A percentile compares a stretch with the other conserved stretches of the same genome.
These are phyloP conservation scores for Fraxinus anomala DNA, from an alignment of 257 asterid species.

Conservation along the genomic window DNA sequence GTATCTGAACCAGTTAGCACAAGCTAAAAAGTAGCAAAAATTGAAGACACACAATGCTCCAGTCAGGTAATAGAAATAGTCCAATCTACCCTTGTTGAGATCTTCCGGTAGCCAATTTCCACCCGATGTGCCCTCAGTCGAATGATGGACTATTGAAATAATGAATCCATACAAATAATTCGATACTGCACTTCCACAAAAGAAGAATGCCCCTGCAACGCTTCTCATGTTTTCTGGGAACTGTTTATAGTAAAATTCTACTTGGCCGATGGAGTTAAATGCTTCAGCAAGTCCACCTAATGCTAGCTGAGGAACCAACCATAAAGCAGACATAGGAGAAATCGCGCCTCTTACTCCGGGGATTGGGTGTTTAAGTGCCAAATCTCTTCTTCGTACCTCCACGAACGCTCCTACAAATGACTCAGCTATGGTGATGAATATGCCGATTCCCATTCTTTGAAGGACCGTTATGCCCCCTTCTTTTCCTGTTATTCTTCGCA, in stretches of 20 bases:
- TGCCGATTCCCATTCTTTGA: slow-evolving; percentile 70
- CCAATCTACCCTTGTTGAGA: slow-evolving; percentile 70
- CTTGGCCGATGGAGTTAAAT: slow-evolving; percentile 59
- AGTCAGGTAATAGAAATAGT: slow-evolving; percentile 60
- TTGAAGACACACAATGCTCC: slow-evolving; percentile 49
- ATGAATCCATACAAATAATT: slow-evolving; percentile 53
- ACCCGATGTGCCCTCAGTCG: slow-evolving; percentile 34
- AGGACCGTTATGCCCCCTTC: slow-evolving; percentile 67
- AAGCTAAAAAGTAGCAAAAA: slow-evolving; percentile 48
- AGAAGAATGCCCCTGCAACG: slow-evolving; percentile 60
- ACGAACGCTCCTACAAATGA: slow-evolving; percentile 49
- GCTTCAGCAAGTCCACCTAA: slow-evolving; percentile 73
- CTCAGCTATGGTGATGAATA: slow-evolving; percentile 42
- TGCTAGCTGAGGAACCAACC: slow-evolving; percentile 71
- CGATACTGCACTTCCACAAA: slow-evolving; percentile 51
- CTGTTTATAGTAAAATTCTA: slow-evolving; percentile 71
- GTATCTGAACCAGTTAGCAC: slow-evolving; percentile 73
- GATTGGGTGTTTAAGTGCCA: slow-evolving; percentile 34
- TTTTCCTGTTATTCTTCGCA: slow-evolving; percentile 37
- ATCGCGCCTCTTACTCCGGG: slow-evolving; percentile 29
- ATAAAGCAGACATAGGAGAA: slow-evolving; percentile 63
- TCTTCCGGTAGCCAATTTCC: slow-evolving; percentile 86
- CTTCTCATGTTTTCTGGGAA: slow-evolving; percentile 93
- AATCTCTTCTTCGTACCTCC: slow-evolving; percentile 48
- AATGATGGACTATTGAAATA: slow-evolving; percentile 45